Evolutionary conservation across 2,329 filamentous ascomycete species (phyloP).

Genomic region (Herpotrichia juniperi): DNA sequence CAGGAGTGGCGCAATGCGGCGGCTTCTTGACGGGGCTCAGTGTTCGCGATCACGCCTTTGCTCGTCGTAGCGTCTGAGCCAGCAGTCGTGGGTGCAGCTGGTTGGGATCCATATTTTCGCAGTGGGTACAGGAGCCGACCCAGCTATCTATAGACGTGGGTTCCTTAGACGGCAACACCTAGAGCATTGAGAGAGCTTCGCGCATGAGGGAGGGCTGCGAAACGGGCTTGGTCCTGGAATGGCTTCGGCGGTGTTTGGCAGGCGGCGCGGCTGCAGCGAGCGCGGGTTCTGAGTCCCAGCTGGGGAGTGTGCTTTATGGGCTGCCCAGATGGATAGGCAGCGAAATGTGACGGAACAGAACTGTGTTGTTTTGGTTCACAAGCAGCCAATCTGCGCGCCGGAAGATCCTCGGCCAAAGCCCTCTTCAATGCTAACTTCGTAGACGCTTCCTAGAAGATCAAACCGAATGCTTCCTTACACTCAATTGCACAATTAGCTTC

Average conservation of each 20-base stretch:
- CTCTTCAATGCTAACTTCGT: too few species aligned
- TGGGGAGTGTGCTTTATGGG: neutral
- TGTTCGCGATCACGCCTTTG: constrained; percentile 1
- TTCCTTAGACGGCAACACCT: neutral
- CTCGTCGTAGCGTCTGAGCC: neutral
- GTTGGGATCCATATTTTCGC: neutral
- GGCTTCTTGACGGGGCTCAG: neutral
- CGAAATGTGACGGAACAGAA: too few species aligned
- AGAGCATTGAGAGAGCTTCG: neutral
- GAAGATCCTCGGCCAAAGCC: too few species aligned
- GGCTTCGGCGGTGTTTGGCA: neutral
- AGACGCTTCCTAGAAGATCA: too few species aligned
- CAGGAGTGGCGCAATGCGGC: neutral
- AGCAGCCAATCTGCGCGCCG: too few species aligned
- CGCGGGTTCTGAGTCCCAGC: neutral
- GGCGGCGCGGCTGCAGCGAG: constrained; percentile 1
- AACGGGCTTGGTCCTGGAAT: too few species aligned
- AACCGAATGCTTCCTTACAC: too few species aligned
- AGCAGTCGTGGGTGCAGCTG: constrained; percentile 4
- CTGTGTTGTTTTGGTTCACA: too few species aligned
- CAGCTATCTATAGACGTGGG: neutral
- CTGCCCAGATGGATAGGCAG: too few species aligned
- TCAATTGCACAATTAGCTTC: too few species aligned
- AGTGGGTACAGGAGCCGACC: neutral
- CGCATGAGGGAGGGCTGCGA: neutral